phyloP scores from a whole-genome alignment of 768 basidiomycete species.

The Fomitopsis serialis region DNA sequence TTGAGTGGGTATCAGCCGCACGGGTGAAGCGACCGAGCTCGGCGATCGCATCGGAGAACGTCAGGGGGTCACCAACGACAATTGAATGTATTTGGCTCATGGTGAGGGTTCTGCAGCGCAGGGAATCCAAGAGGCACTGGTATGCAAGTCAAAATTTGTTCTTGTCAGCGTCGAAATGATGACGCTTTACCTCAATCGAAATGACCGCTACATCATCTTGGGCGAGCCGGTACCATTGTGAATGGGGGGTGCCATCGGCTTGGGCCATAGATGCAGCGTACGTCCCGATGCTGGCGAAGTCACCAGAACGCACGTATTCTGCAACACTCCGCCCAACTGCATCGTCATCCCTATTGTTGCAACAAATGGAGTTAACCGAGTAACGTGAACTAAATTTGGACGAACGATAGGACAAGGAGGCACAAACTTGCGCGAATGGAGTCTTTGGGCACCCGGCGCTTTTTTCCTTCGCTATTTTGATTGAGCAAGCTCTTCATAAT shows the following conservation, averaged over 20 bases:
- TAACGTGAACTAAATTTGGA: background rate
- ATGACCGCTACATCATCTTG: conserved; percentile 34
- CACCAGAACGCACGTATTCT: background rate
- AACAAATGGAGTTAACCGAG: background rate
- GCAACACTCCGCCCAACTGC: background rate
- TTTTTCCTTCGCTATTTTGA: background rate
- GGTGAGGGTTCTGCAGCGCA: conserved; percentile 31
- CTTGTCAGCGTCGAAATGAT: conserved; percentile 1
- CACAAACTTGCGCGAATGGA: background rate
- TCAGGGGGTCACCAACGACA: conserved; percentile 34
- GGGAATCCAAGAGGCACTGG: conserved; percentile 36
- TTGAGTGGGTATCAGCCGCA: background rate
- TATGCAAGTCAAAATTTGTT: background rate
- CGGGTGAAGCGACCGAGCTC: conserved; percentile 17
- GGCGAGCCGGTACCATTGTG: conserved; percentile 21
- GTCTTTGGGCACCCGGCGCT: background rate
- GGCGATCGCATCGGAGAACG: conserved; percentile 27
- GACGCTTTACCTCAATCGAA: conserved; percentile 32
- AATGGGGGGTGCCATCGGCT: background rate
- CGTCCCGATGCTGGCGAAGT: conserved; percentile 14
- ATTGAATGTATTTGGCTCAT: conserved; percentile 41
- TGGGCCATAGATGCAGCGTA: conserved; percentile 3
- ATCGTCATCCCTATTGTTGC: background rate
- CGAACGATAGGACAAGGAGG: background rate
- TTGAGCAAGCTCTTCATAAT: background rate